Percentiles rank a stretch among this genome's conserved stretches.
Conservation (phyloP, 2,329 filamentous ascomycete genomes). For the Arthrocladium fulminans region DNA sequence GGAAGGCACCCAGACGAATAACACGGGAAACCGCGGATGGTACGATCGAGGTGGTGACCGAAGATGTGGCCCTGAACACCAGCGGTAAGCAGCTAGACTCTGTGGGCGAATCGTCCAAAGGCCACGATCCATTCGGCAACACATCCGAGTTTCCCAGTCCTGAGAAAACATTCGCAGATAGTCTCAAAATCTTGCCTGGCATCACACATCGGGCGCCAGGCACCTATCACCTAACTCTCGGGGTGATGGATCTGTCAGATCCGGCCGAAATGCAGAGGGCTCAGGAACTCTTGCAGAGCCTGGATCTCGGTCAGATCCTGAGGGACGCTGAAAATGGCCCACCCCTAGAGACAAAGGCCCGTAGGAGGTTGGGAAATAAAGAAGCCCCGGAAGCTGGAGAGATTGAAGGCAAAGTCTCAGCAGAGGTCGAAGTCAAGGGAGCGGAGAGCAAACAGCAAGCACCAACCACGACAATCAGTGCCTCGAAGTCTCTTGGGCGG, state of each 20-base stretch:
- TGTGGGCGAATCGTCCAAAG: conserved; percentile 8
- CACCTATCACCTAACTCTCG: conserved; percentile 77
- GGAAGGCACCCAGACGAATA: conserved; percentile 9
- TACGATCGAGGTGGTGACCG: conserved; percentile 1
- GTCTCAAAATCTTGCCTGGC: conserved; percentile 44
- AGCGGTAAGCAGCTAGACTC: neutral
- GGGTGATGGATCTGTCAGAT: conserved; percentile 65
- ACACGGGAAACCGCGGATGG: conserved; percentile 9
- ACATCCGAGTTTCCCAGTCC: neutral
- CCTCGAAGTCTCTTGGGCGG: conserved; percentile 8
- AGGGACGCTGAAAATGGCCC: conserved; percentile 24
- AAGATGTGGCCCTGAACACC: neutral
- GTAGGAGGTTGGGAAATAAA: neutral
- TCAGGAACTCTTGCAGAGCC: conserved; percentile 33
- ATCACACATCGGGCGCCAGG: conserved; percentile 66
- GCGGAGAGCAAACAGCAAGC: neutral
- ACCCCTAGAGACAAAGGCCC: neutral
- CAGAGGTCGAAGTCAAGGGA: neutral
- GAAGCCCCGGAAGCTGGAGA: neutral
- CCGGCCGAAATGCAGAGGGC: conserved; percentile 43
- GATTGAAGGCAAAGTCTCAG: neutral
- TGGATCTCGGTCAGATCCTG: conserved; percentile 38
- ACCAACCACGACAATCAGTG: neutral
- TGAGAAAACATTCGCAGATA: neutral
- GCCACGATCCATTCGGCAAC: conserved; percentile 28